Evolutionary conservation across 495 filamentous ascomycete species (phyloP).

Genomic region (Penicillium fimorum): DNA sequence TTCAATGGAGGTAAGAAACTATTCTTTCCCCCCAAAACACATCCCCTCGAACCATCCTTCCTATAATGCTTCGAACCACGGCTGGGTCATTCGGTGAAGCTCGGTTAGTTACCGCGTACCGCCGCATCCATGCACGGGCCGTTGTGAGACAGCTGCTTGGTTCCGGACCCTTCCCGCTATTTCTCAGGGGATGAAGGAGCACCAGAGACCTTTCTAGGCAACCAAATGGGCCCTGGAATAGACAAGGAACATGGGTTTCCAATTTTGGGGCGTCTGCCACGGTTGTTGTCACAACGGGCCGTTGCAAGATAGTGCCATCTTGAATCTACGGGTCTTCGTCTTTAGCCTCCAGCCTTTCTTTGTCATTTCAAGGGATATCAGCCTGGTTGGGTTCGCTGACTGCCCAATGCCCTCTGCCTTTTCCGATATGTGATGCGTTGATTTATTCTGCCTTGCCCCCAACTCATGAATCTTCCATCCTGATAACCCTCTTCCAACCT

Average conservation of each 20-base stretch:
- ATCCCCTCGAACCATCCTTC: neutral
- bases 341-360: constrained; percentile 1
- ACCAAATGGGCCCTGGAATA: constrained; percentile 6
- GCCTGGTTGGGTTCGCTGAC: constrained; percentile 6
- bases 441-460: neutral
- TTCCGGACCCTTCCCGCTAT: constrained; percentile 11
- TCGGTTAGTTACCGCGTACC: constrained; percentile 9
- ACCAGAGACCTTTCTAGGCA: constrained; percentile 6
- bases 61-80: neutral
- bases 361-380: neutral
- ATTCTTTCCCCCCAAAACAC: neutral
- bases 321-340: neutral
- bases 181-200: constrained; percentile 9
- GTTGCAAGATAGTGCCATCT: neutral
- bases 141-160: constrained; percentile 26
- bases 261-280: constrained; percentile 1
- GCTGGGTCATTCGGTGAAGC: constrained; percentile 1
- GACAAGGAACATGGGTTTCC: constrained; percentile 1
- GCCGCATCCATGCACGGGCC: constrained; percentile 15
- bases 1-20: constrained; percentile 13
- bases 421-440: constrained; percentile 11
- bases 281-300: constrained; percentile 3
- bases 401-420: constrained; percentile 2
- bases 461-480: neutral
- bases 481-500: constrained; percentile 2